phyloP scores from a whole-genome alignment of 1,284 basidiomycete species.

The Erythrobasidium hasegawianum region DNA sequence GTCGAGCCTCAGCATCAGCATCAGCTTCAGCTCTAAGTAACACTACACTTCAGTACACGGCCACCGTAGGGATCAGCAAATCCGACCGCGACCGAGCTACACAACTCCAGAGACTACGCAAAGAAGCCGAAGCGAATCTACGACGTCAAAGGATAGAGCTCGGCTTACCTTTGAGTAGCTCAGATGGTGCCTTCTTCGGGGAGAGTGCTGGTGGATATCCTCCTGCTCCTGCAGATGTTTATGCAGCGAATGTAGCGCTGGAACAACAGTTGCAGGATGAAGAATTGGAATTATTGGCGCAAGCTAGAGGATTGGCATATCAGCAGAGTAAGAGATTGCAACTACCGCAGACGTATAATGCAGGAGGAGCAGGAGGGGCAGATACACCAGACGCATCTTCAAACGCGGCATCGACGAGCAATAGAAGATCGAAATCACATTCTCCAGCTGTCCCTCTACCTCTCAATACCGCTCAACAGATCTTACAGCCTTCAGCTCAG shows the following conservation, averaged over 20 bases:
- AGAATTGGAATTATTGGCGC: constrained; percentile 27
- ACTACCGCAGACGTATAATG: not conserved
- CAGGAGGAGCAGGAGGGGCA: no score
- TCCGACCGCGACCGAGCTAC: constrained; percentile 28
- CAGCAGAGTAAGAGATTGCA: constrained; percentile 14
- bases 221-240: no score
- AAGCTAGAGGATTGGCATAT: constrained; percentile 21
- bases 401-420: no score
- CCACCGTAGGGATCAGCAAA: constrained; percentile 7
- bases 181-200: not conserved
- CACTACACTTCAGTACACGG: not conserved
- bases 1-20: not conserved
- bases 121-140: constrained; percentile 21
- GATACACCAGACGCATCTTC: no score
- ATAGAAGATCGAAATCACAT: no score
- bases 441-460: no score
- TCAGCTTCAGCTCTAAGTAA: no score
- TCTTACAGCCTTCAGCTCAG: no score
- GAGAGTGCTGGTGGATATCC: no score
- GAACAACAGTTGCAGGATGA: constrained; percentile 12
- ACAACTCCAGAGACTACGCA: constrained; percentile 28
- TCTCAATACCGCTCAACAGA: no score
- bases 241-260: not conserved
- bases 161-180: not conserved
- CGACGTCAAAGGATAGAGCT: constrained; percentile 14